Percentiles rank a stretch among this genome's conserved stretches.
phyloP scores from a whole-genome alignment of 164 flowering plant species.

The Berberis thunbergii region DNA sequence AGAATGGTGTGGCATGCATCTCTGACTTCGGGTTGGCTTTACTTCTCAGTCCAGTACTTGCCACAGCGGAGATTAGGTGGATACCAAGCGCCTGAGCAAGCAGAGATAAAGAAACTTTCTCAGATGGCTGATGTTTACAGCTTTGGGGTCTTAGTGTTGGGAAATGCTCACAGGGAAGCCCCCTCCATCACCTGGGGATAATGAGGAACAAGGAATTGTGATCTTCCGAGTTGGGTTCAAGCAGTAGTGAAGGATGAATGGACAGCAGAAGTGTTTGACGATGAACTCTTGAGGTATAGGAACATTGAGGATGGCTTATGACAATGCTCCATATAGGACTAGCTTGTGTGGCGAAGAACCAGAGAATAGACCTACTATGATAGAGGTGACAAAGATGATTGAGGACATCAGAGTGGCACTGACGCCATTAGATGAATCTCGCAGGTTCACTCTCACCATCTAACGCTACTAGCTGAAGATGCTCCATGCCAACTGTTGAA shows the following conservation, averaged over 20 bases:
- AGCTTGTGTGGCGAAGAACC: slow-evolving; percentile 66
- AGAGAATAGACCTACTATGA: slow-evolving; percentile 85
- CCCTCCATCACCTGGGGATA: slow-evolving; percentile 3
- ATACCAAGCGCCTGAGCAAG: slow-evolving; percentile 87
- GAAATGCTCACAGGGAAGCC: slow-evolving; percentile 84
- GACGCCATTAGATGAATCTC: slow-evolving; percentile 77
- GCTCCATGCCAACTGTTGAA: slow-evolving; percentile 31
- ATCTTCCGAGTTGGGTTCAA: slow-evolving; percentile 82
- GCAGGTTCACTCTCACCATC: slow-evolving; percentile 76
- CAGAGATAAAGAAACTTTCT: slow-evolving; percentile 53
- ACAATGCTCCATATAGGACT: slow-evolving; percentile 82
- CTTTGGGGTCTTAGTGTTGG: slow-evolving; percentile 71
- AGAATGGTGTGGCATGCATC: slow-evolving; percentile 76
- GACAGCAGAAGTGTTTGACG: slow-evolving; percentile 92
- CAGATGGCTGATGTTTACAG: slow-evolving; percentile 85
- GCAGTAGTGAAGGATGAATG: slow-evolving; percentile 93
- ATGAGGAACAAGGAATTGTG: slow-evolving; percentile 30
- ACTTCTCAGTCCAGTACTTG: slow-evolving; percentile 71
- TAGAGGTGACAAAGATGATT: slow-evolving; percentile 72
- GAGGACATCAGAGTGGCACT: slow-evolving; percentile 89
- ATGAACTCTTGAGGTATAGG: slow-evolving; percentile 80
- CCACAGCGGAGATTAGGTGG: slow-evolving; percentile 80
- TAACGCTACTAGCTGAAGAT: slow-evolving; percentile 64
- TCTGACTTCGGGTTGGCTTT: slow-evolving; percentile 82
- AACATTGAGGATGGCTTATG: slow-evolving; percentile 87